A percentile compares a stretch with the other conserved stretches of the same genome.
phyloP scores from a whole-genome alignment of 2,329 filamentous ascomycete species.

The Lachnellula arida region DNA sequence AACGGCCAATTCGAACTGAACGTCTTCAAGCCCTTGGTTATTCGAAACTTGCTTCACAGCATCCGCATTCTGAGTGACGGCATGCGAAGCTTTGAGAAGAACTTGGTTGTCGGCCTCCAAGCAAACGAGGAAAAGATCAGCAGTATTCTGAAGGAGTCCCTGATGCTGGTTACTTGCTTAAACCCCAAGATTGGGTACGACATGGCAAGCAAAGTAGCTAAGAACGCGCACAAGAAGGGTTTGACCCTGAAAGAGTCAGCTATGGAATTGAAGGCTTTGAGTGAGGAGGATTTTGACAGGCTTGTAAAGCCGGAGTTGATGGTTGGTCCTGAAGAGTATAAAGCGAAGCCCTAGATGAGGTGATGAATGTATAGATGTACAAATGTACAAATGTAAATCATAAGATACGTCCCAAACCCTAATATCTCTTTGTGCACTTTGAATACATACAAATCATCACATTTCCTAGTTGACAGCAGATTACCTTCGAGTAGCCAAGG shows the following conservation, averaged over 20 bases:
- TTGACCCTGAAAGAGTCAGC: conserved; percentile 89
- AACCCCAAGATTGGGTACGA: conserved; percentile 98
- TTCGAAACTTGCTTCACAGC: conserved; percentile 92
- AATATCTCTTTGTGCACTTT: too few species aligned
- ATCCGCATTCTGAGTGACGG: conserved; percentile 81
- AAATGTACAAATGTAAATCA: not conserved
- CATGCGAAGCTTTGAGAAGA: conserved; percentile 93
- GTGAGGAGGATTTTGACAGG: conserved; percentile 82
- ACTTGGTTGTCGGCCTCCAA: conserved; percentile 80
- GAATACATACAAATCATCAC: too few species aligned
- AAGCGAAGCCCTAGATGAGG: conserved; percentile 25
- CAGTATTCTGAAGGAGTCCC: conserved; percentile 91
- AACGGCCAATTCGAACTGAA: conserved; percentile 99
- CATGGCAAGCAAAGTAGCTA: conserved; percentile 94
- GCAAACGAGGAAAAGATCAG: conserved; percentile 92
- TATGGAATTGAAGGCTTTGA: conserved; percentile 86
- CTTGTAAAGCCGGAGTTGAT: conserved; percentile 92
- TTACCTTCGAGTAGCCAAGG: too few species aligned
- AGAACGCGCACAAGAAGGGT: conserved; percentile 99
- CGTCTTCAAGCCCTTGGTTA: conserved; percentile 97
- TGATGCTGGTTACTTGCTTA: conserved; percentile 97
- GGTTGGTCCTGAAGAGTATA: conserved; percentile 74
- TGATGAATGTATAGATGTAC: not conserved
- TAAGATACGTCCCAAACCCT: too few species aligned
- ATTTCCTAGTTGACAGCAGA: too few species aligned